Conservation (phyloP, 306 rosid genomes). For the Lagenaria siceraria region DNA sequence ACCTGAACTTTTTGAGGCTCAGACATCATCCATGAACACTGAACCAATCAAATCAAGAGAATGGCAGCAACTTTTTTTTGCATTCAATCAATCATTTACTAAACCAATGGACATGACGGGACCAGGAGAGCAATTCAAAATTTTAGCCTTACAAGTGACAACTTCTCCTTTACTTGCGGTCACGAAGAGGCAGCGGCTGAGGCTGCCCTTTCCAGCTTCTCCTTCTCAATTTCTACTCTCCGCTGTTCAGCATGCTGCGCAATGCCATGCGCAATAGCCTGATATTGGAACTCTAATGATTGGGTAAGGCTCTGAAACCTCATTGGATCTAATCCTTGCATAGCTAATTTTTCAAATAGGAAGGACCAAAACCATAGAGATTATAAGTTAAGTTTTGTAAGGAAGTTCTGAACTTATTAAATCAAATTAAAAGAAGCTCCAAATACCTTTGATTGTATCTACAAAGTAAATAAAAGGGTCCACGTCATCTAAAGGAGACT, state of each 20-base stretch:
- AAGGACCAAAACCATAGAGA: neutral
- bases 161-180: constrained; percentile 11
- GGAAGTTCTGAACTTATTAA: neutral
- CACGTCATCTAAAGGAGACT: constrained; percentile 93
- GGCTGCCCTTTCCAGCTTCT: constrained; percentile 66
- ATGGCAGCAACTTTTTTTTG: constrained; percentile 20
- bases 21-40: constrained; percentile 21
- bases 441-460: constrained; percentile 67
- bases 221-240: constrained; percentile 77
- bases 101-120: constrained; percentile 27
- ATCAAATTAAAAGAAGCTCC: neutral
- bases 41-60: constrained; percentile 31
- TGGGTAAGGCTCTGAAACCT: constrained; percentile 80
- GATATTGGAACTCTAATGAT: constrained; percentile 74
- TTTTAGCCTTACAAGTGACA: constrained; percentile 17
- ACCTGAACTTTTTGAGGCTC: constrained; percentile 20
- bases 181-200: constrained; percentile 35
- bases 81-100: constrained; percentile 25
- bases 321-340: constrained; percentile 57
- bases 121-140: constrained; percentile 26
- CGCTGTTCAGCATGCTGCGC: constrained; percentile 90
- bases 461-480: constrained; percentile 92
- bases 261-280: constrained; percentile 80
- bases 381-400: neutral
- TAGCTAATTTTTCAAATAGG: constrained; percentile 19